Evolutionary conservation across 306 rosid species (phyloP).

Genomic region (Bauhinia variegata): DNA sequence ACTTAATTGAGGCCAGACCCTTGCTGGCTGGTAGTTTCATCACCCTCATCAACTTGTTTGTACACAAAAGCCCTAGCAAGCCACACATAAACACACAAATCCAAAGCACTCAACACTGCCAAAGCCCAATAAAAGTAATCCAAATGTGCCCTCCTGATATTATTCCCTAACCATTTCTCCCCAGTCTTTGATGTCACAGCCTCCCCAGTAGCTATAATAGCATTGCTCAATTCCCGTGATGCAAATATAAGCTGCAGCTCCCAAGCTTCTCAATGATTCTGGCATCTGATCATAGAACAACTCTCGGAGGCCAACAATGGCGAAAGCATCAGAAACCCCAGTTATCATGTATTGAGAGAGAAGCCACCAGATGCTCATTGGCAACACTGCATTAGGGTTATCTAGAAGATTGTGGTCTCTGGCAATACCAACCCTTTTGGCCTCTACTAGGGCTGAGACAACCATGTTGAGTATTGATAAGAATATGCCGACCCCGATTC

Average conservation of each 20-base stretch:
- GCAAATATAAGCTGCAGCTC: slow-evolving; percentile 50
- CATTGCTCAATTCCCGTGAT: slow-evolving; percentile 44
- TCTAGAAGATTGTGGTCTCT: slow-evolving; percentile 38
- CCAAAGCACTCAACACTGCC: slow-evolving; percentile 47
- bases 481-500: slow-evolving; percentile 53
- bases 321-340: slow-evolving; percentile 38
- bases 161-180: slow-evolving; percentile 45
- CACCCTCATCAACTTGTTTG: slow-evolving; percentile 39
- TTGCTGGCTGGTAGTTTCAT: slow-evolving; percentile 11
- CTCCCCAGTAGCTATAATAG: slow-evolving; percentile 37
- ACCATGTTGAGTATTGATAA: slow-evolving; percentile 51
- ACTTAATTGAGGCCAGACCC: no score
- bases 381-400: slow-evolving; percentile 39
- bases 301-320: slow-evolving; percentile 47
- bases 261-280: slow-evolving; percentile 45
- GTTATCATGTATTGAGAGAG: slow-evolving; percentile 49
- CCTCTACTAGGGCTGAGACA: slow-evolving; percentile 50
- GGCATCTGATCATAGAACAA: slow-evolving; percentile 59
- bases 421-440: slow-evolving; percentile 45
- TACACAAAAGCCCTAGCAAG: slow-evolving; percentile 48
- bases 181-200: slow-evolving; percentile 14
- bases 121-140: slow-evolving; percentile 51
- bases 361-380: slow-evolving; percentile 56
- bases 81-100: slow-evolving; percentile 43
- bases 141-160: slow-evolving; percentile 47